These are phyloP conservation scores for Scheffersomyces lignosus DNA, from an alignment of 805 yeast species.

Conservation along the genomic window DNA sequence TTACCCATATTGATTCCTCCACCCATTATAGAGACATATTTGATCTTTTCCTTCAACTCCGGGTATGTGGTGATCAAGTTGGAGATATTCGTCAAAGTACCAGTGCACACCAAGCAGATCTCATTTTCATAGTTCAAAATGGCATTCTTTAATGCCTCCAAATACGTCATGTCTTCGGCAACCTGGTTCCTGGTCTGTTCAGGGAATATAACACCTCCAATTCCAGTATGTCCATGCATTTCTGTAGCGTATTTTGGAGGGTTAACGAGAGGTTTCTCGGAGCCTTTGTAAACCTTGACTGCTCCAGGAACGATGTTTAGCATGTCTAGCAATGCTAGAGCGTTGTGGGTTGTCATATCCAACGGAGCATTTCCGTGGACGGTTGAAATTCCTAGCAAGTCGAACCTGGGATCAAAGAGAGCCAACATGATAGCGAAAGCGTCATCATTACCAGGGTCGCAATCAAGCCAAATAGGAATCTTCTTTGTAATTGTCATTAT, in stretches of 20 bases:
- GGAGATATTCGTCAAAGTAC: constrained; percentile 75
- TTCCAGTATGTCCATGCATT: constrained; percentile 73
- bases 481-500: constrained; percentile 19
- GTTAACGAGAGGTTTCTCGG: constrained; percentile 54
- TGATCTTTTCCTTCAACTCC: constrained; percentile 47
- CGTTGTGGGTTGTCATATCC: constrained; percentile 64
- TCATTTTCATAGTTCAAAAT: constrained; percentile 45
- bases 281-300: constrained; percentile 69
- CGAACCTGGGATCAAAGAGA: constrained; percentile 56
- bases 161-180: constrained; percentile 23
- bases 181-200: constrained; percentile 42
- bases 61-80: constrained; percentile 56
- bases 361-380: constrained; percentile 72
- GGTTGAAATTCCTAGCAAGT: constrained; percentile 69
- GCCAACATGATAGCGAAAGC: constrained; percentile 72
- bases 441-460: constrained; percentile 93
- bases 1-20: constrained; percentile 60
- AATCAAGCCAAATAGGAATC: constrained; percentile 80
- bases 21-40: constrained; percentile 72
- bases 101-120: constrained; percentile 68
- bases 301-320: constrained; percentile 40
- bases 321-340: constrained; percentile 65
- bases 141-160: constrained; percentile 43
- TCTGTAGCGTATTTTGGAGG: constrained; percentile 54
- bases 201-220: constrained; percentile 70